Evolutionary conservation across 2,329 filamentous ascomycete genomes (phyloP).

Genomic region (Arthroderma sp.): DNA sequence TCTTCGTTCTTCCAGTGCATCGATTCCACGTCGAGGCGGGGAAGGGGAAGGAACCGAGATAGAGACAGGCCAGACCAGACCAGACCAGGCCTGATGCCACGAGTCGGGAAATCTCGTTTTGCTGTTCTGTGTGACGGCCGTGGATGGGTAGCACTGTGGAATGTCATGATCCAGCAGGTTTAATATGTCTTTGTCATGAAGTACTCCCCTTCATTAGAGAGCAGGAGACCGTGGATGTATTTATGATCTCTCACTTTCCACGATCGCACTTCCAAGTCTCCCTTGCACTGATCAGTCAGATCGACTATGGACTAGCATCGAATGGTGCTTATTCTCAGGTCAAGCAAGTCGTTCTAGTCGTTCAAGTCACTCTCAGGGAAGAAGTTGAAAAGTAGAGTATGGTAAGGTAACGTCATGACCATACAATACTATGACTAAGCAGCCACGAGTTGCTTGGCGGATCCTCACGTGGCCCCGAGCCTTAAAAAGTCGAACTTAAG

Average conservation of each 20-base stretch:
- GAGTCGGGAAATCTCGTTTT: not conserved
- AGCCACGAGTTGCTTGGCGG: slow-evolving; percentile 3
- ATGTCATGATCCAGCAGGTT: not conserved
- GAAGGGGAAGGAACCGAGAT: too few species aligned
- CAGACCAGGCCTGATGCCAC: not conserved
- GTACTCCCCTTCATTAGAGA: too few species aligned
- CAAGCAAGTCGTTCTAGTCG: too few species aligned
- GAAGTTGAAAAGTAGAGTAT: too few species aligned
- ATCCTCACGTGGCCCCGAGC: slow-evolving; percentile 1
- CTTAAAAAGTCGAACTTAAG: not conserved
- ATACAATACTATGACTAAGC: not conserved
- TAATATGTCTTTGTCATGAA: too few species aligned
- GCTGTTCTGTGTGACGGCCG: not conserved
- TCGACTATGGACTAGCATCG: not conserved
- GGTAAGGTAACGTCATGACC: too few species aligned
- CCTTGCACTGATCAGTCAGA: not conserved
- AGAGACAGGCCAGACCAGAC: not conserved
- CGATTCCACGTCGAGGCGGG: not conserved
- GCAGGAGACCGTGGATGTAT: too few species aligned
- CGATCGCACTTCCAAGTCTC: too few species aligned
- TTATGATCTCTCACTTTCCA: not conserved
- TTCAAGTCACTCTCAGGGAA: too few species aligned
- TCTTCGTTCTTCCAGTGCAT: not conserved
- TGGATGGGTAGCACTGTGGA: not conserved
- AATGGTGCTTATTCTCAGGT: too few species aligned